These are phyloP conservation scores for Corynascus novoguineensis DNA, from an alignment of 495 filamentous ascomycete species.

Conservation along the genomic window DNA sequence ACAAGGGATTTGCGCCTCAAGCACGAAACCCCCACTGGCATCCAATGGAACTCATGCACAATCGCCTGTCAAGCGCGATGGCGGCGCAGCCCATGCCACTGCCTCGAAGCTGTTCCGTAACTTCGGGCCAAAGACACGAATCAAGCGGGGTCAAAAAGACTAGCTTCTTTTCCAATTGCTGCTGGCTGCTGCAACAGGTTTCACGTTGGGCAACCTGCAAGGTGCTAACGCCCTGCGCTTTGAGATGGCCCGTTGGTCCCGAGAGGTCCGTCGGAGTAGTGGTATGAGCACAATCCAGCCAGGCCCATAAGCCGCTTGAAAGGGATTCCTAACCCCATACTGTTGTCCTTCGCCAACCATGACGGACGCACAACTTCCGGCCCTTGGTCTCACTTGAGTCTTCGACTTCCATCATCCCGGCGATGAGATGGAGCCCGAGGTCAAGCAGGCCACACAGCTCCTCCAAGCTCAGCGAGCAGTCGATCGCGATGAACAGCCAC, in stretches of 20 bases:
- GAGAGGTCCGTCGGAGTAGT: neutral
- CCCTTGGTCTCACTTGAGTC: neutral
- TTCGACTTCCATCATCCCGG: neutral
- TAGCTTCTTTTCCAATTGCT: neutral
- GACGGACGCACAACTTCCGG: neutral
- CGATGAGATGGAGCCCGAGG: slow-evolving; percentile 21
- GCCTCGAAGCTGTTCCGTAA: neutral
- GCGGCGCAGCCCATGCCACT: neutral
- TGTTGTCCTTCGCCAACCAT: neutral
- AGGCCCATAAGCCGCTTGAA: neutral
- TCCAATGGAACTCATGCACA: neutral
- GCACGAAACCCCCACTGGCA: neutral
- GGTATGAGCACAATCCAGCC: neutral
- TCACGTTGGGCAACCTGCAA: neutral
- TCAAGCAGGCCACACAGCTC: slow-evolving; percentile 25
- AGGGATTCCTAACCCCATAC: neutral
- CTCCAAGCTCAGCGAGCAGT: slow-evolving; percentile 23
- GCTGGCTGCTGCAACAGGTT: neutral
- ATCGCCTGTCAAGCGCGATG: neutral
- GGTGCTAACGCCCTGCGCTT: neutral
- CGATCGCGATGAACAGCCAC: slow-evolving; percentile 14
- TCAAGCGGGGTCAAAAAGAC: neutral
- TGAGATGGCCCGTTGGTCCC: slow-evolving; percentile 2
- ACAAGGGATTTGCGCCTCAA: neutral
- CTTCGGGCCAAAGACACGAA: neutral